These are phyloP conservation scores for Zasmidium angulare DNA, from an alignment of 2,329 filamentous ascomycete species.

Conservation along the genomic window DNA sequence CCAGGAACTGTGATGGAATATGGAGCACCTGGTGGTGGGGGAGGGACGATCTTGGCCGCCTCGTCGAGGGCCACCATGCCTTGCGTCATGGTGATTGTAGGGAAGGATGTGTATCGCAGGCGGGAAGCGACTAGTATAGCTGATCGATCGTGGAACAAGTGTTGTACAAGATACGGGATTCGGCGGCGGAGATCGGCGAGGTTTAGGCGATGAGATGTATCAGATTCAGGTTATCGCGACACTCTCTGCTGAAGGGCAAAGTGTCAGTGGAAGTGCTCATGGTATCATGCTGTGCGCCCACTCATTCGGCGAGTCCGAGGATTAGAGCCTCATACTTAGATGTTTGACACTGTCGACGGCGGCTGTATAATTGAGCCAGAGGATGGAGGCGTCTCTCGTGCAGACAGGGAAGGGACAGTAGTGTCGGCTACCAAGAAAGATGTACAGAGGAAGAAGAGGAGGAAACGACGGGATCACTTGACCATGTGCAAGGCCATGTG, in stretches of 20 bases:
- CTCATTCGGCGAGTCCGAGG: background rate
- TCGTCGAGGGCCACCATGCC: conserved; percentile 27
- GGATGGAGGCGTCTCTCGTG: background rate
- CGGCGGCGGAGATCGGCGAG: too few species aligned
- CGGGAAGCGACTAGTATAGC: background rate
- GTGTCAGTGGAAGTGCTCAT: too few species aligned
- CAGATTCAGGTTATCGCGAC: too few species aligned
- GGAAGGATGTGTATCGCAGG: background rate
- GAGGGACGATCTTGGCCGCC: conserved; percentile 53
- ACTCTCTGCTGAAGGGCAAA: too few species aligned
- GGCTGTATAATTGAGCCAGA: background rate
- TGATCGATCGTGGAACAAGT: too few species aligned
- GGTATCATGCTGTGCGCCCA: background rate
- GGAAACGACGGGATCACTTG: conserved; percentile 5
- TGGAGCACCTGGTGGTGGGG: conserved; percentile 71
- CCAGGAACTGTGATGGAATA: conserved; percentile 78
- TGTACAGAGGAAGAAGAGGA: background rate
- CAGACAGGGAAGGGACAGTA: background rate
- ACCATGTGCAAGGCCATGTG: conserved; percentile 5
- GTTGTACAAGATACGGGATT: too few species aligned
- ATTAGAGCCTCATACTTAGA: background rate
- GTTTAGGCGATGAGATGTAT: too few species aligned
- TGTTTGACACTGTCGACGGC: background rate
- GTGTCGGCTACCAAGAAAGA: background rate
- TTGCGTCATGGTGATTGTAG: background rate